A percentile compares a stretch with the other conserved stretches of the same genome.
These are phyloP conservation scores for Vaccinium myrtillus DNA, from an alignment of 148 eudicot genomes.

Conservation along the genomic window DNA sequence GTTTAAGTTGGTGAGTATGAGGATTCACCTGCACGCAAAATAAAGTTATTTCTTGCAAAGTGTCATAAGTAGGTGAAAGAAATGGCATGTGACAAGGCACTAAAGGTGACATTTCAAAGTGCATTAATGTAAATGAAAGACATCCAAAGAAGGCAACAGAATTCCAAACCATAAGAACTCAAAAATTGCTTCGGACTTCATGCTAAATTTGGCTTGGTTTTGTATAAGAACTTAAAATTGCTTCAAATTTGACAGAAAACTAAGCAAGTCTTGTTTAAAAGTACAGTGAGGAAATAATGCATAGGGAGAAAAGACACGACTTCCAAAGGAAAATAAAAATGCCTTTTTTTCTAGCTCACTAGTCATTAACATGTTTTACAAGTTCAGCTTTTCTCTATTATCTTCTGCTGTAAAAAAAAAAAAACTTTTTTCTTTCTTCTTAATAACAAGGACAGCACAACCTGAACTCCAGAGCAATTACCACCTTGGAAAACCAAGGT, in stretches of 20 bases:
- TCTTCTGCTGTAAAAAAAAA: too few relatives aligned
- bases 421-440: too few relatives aligned
- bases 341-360: conserved; percentile 1
- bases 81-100: not conserved
- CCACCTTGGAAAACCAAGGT: not conserved
- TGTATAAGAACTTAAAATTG: not conserved
- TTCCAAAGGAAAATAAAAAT: not conserved
- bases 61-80: not conserved
- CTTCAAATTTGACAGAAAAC: not conserved
- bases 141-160: not conserved
- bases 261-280: not conserved
- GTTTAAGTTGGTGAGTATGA: conserved; percentile 86
- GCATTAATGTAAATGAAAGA: not conserved
- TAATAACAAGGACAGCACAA: not conserved
- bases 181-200: not conserved
- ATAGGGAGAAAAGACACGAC: not conserved
- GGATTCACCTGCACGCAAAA: conserved; percentile 73
- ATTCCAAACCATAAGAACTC: not conserved
- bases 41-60: not conserved
- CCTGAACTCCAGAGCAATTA: not conserved
- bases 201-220: not conserved
- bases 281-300: not conserved
- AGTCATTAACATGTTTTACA: not conserved
- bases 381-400: not conserved
- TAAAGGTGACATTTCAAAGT: not conserved